These are phyloP conservation scores for Colletotrichum karsti DNA, from an alignment of 2,329 filamentous ascomycete genomes.

Conservation along the genomic window DNA sequence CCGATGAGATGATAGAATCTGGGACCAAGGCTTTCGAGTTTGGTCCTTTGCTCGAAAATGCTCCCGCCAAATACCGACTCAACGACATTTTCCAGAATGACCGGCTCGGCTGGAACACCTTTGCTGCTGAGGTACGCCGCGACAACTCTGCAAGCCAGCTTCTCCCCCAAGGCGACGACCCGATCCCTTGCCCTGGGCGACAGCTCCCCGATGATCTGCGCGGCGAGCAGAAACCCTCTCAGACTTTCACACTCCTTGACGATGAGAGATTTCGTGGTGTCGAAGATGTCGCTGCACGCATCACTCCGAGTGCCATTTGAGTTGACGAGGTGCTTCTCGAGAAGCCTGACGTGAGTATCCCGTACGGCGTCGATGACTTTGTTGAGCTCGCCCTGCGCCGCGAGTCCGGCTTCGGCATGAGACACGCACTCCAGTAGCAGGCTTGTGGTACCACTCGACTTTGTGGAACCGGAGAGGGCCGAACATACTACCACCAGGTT, in stretches of 20 bases:
- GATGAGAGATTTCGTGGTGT: slow-evolving; percentile 72
- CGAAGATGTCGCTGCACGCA: slow-evolving; percentile 83
- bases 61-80: slow-evolving; percentile 90
- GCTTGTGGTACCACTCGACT: slow-evolving; percentile 94
- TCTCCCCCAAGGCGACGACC: slow-evolving; percentile 94
- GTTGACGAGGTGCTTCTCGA: slow-evolving; percentile 59
- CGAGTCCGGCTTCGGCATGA: slow-evolving; percentile 49
- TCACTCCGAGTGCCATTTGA: slow-evolving; percentile 81
- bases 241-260: slow-evolving; percentile 80
- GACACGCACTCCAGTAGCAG: slow-evolving; percentile 58
- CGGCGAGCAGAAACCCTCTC: slow-evolving; percentile 73
- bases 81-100: slow-evolving; percentile 63
- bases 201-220: slow-evolving; percentile 76
- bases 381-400: slow-evolving; percentile 17
- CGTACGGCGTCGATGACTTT: slow-evolving; percentile 15
- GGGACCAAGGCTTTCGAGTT: slow-evolving; percentile 67
- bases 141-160: slow-evolving; percentile 93
- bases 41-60: slow-evolving; percentile 77
- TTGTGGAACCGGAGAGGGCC: slow-evolving; percentile 91
- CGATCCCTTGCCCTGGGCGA: slow-evolving; percentile 83
- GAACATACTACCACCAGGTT: slow-evolving; percentile 94
- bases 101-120: slow-evolving; percentile 44
- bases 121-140: slow-evolving; percentile 83
- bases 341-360: slow-evolving; percentile 5
- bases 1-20: slow-evolving; percentile 75